phyloP scores from a whole-genome alignment of 129 eudicot genomes.

The Pulicaria dysenterica region DNA sequence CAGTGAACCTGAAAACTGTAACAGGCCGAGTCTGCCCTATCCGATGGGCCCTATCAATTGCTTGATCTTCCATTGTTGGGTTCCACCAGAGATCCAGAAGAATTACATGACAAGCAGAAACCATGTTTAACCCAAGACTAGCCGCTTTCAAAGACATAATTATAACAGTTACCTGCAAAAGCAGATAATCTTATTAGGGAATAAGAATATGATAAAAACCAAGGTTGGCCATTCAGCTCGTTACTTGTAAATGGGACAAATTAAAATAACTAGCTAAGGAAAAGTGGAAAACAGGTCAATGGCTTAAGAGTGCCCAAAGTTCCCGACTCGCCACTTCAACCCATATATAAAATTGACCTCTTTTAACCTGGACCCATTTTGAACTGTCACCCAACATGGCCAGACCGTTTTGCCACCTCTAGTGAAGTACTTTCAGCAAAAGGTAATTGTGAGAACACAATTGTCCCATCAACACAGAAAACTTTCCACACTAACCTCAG shows the following conservation, averaged over 20 bases:
- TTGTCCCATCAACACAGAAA: not conserved
- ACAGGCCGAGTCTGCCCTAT: slow-evolving; percentile 99
- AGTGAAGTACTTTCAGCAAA: too few species aligned
- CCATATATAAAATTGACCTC: too few species aligned
- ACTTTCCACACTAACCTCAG: slow-evolving; percentile 56
- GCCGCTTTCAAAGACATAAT: slow-evolving; percentile 98
- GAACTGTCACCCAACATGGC: too few species aligned
- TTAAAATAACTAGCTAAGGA: not conserved
- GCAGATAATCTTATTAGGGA: not conserved
- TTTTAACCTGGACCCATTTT: too few species aligned
- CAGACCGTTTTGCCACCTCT: too few species aligned
- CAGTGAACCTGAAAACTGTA: slow-evolving; percentile 77
- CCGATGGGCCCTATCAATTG: slow-evolving; percentile 91
- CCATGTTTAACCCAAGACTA: slow-evolving; percentile 95
- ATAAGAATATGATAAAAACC: slow-evolving; percentile 1
- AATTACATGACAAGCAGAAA: slow-evolving; percentile 87
- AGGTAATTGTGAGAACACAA: too few species aligned
- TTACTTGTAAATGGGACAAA: not conserved
- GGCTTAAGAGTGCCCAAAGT: not conserved
- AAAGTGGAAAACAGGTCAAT: not conserved
- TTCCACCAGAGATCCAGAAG: slow-evolving; percentile 98
- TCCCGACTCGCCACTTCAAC: too few species aligned
- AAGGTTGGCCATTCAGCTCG: not conserved
- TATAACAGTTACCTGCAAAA: slow-evolving; percentile 75
- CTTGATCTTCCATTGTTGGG: slow-evolving; percentile 98